phyloP scores from a whole-genome alignment of 208 protist genomes.

The Leishmania braziliensis region DNA sequence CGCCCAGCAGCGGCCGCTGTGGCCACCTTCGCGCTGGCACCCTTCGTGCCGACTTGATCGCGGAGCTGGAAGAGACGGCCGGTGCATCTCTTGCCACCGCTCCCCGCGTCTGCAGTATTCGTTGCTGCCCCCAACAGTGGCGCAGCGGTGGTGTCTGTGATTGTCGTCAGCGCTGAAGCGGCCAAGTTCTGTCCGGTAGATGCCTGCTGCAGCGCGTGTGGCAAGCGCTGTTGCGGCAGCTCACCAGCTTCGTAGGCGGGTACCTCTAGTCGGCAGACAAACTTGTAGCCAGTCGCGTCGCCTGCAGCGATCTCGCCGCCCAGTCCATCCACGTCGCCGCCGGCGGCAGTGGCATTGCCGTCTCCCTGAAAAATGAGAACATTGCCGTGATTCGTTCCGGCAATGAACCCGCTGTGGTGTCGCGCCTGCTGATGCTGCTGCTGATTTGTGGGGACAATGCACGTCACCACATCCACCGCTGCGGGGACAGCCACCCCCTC shows the following conservation, averaged over 20 bases:
- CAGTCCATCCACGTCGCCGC: background rate
- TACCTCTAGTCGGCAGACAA: conserved; percentile 29
- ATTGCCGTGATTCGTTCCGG: conserved; percentile 66
- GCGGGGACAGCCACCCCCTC: background rate
- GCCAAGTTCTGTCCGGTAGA: background rate
- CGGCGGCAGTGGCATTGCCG: background rate
- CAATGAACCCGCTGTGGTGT: conserved; percentile 59
- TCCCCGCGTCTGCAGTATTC: background rate
- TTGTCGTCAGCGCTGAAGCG: conserved; percentile 8
- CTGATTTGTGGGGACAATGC: conserved; percentile 40
- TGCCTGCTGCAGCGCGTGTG: background rate
- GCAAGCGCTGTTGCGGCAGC: background rate
- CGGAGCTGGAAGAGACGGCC: conserved; percentile 17
- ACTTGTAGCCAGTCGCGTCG: conserved; percentile 18
- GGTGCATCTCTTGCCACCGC: background rate
- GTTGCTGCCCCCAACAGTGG: background rate
- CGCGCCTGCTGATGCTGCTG: background rate
- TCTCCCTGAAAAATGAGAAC: conserved; percentile 74
- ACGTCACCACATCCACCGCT: conserved; percentile 31
- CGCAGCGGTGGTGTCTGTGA: background rate
- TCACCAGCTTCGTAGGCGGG: conserved; percentile 23
- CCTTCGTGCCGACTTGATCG: background rate
- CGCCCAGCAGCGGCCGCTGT: background rate
- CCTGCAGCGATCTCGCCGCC: conserved; percentile 1
- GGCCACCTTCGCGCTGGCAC: background rate